phyloP scores from a whole-genome alignment of 1,284 basidiomycete genomes.

The Moesziomyces sp. region DNA sequence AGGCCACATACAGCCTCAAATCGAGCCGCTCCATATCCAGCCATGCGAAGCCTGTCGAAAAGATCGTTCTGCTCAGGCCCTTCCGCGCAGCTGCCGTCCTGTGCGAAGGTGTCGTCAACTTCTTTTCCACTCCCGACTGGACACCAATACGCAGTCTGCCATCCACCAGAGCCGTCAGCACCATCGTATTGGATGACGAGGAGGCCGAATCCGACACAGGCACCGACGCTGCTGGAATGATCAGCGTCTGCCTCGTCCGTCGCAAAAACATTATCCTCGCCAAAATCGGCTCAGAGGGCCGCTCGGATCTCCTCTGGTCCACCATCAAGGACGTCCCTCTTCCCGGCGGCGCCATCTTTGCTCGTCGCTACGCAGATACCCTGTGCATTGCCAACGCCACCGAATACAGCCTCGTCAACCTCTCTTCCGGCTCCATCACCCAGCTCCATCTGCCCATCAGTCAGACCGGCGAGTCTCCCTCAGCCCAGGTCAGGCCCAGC shows the following conservation, averaged over 20 bases:
- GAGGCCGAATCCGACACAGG: conserved; percentile 29
- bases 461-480: conserved; percentile 57
- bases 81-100: conserved; percentile 42
- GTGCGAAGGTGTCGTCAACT: conserved; percentile 47
- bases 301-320: conserved; percentile 51
- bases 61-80: conserved; percentile 31
- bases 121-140: conserved; percentile 43
- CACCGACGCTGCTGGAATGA: conserved; percentile 45
- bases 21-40: conserved; percentile 27
- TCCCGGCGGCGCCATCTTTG: conserved; percentile 60
- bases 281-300: conserved; percentile 49
- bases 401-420: conserved; percentile 60
- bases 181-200: conserved; percentile 46
- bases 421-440: conserved; percentile 45
- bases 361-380: conserved; percentile 52
- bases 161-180: conserved; percentile 41
- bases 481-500: conserved; percentile 58
- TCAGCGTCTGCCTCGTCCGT: conserved; percentile 59
- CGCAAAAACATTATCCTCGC: conserved; percentile 57
- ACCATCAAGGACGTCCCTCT: conserved; percentile 56
- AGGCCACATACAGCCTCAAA: conserved; percentile 9
- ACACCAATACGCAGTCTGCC: conserved; percentile 34
- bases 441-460: conserved; percentile 65
- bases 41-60: conserved; percentile 44
- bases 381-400: conserved; percentile 63